These are phyloP conservation scores for Chalciporus sphaerocephalus DNA, from an alignment of 768 basidiomycete species.

Conservation along the genomic window DNA sequence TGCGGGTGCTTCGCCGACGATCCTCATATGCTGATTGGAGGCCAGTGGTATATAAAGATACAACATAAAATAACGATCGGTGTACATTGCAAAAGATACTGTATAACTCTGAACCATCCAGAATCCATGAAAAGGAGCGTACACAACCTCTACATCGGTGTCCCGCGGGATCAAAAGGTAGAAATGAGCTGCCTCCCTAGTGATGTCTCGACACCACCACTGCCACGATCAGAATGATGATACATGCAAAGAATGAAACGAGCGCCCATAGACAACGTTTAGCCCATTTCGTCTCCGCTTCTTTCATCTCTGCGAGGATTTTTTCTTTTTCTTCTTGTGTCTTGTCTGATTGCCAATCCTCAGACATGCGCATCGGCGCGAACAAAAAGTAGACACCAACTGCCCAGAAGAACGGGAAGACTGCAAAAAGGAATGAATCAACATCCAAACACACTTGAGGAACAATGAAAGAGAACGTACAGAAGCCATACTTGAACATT, in stretches of 20 bases:
- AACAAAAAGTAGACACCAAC: slow-evolving; percentile 54
- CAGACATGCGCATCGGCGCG: slow-evolving; percentile 45
- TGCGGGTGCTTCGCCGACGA: too few species aligned
- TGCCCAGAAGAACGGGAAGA: slow-evolving; percentile 61
- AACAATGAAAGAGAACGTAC: slow-evolving; percentile 34
- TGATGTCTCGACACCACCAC: slow-evolving; percentile 18
- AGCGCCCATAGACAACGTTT: slow-evolving; percentile 53
- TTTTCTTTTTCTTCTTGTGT: slow-evolving; percentile 46
- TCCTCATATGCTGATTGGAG: too few species aligned
- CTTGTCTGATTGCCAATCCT: slow-evolving; percentile 55
- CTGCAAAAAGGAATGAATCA: slow-evolving; percentile 27
- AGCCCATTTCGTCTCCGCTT: slow-evolving; percentile 53
- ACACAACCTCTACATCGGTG: not conserved
- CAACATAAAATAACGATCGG: not conserved
- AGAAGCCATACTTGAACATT: slow-evolving; percentile 60
- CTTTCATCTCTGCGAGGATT: slow-evolving; percentile 45
- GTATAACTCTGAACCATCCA: not conserved
- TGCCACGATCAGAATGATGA: slow-evolving; percentile 28
- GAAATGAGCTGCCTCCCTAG: slow-evolving; percentile 16
- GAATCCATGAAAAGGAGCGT: slow-evolving; percentile 7
- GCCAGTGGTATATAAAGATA: not conserved
- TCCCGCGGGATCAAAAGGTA: not conserved
- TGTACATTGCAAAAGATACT: not conserved
- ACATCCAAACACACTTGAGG: not conserved
- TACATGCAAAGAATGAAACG: slow-evolving; percentile 38